Evolutionary conservation across 345 rosid species (phyloP), one percentile per base, ranked within the genome.

Genomic region (Erucastrum elatum): DNA sequence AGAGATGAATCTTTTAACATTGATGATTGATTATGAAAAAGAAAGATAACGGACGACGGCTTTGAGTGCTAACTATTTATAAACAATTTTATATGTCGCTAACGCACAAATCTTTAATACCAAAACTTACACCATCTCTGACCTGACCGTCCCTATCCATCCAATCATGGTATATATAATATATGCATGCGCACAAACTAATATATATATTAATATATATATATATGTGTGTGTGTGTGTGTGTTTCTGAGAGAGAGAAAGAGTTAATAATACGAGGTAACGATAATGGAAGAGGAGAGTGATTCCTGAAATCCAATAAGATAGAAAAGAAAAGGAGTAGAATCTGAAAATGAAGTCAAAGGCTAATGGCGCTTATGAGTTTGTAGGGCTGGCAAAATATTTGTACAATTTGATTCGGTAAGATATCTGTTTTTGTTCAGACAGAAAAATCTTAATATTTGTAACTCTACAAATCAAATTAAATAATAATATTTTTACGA

Each of bases 231-330:
- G n/a, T 55, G 26, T 68, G 17, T 49, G 8, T 21, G 44, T 5
- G 66, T 1, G 68, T 21, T 21, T 21, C 21, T 37, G 10, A 8
- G 39, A 4, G 71, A 4, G 68, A 17, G 27, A 9, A 25, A 62
- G 70, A 62, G 68, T 66, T 46, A 53, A 74, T 37, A 63, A 69
- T 68, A 74, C 82, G 82, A 80, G 75, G 82, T 69, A 69, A 55
- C 55, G 75, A 56, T 74, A 68, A 63, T 74, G 75, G 75, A 74
- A 61, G 16, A 70, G 63, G 79, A 49, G 9, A 9, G 82, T 74
- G 82, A 74, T 66, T 69, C 75, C 69, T 80, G 71, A 75, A 74
- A 80, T 27, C 82, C 79, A 80, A 74, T 80, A 41, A 68, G 75
- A 74, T 74, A 74, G 75, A 80, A 69, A 74, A 64, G 29, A 75